phyloP scores from a whole-genome alignment of 2,329 filamentous ascomycete species.

The Sodiomyces alkalinus region DNA sequence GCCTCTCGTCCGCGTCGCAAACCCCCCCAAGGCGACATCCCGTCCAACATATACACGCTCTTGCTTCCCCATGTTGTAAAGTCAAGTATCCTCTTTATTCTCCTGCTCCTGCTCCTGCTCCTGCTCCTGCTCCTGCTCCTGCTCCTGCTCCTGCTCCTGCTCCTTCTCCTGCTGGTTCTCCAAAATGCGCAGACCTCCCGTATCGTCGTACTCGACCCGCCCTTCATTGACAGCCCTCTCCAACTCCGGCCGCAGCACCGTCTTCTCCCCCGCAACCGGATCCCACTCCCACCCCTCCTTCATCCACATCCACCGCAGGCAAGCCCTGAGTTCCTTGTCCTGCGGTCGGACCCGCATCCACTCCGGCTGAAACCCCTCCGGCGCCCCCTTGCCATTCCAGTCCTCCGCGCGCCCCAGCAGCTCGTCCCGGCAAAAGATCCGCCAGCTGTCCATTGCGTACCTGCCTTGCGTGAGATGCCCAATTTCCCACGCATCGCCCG shows the following conservation, averaged over 20 bases:
- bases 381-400: slow-evolving; percentile 45
- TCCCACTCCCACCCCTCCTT: slow-evolving; percentile 76
- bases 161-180: slow-evolving; percentile 2
- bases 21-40: no score
- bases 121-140: no score
- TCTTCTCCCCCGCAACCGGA: slow-evolving; percentile 49
- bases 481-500: slow-evolving; percentile 58
- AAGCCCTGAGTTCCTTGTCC: slow-evolving; percentile 84
- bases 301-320: slow-evolving; percentile 83
- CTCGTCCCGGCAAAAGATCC: slow-evolving; percentile 79
- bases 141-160: no score
- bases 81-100: no score
- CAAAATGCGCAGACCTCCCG: slow-evolving; percentile 28
- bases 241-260: slow-evolving; percentile 35
- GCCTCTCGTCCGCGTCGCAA: no score
- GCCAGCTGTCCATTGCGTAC: slow-evolving; percentile 81
- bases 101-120: no score
- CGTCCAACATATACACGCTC: no score
- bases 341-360: slow-evolving; percentile 75
- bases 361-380: slow-evolving; percentile 57
- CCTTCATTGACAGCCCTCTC: slow-evolving; percentile 40
- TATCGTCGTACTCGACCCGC: slow-evolving; percentile 39
- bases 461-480: slow-evolving; percentile 69
- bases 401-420: slow-evolving; percentile 50
- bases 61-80: no score